Conservation (phyloP, 768 basidiomycete species). For the Naematelia aurantialba region DNA sequence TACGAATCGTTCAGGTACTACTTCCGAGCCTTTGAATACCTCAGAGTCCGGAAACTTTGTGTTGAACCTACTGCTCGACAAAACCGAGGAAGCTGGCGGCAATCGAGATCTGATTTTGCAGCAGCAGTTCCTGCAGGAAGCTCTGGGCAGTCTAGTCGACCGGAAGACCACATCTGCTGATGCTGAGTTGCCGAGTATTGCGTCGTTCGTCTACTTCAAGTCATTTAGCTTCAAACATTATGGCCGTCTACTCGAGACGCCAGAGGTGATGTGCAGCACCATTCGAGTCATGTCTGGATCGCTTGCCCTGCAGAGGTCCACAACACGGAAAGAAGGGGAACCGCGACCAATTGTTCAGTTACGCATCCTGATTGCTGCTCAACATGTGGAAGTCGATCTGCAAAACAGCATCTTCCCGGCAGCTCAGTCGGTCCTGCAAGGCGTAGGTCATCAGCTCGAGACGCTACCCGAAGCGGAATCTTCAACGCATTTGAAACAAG, state of each 20-base stretch:
- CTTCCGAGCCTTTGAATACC: neutral
- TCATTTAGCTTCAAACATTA: conserved; percentile 11
- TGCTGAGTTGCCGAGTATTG: conserved; percentile 3
- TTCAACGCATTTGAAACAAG: neutral
- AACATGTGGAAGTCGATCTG: neutral
- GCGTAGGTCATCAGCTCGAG: neutral
- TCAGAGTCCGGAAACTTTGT: neutral
- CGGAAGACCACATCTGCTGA: neutral
- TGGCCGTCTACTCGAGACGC: conserved; percentile 6
- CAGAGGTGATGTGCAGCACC: neutral
- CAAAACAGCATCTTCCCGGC: conserved; percentile 5
- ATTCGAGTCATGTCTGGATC: neutral
- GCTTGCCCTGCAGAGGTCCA: neutral
- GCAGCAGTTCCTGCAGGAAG: conserved; percentile 26
- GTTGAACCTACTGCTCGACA: neutral
- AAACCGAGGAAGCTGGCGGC: conserved; percentile 13
- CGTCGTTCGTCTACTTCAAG: conserved; percentile 13
- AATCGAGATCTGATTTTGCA: conserved; percentile 25
- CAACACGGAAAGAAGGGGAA: neutral
- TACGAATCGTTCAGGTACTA: conserved; percentile 45
- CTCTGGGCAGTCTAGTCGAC: conserved; percentile 14
- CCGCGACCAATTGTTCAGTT: neutral
- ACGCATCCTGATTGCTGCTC: conserved; percentile 2
- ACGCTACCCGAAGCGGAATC: neutral
- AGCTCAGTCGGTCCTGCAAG: neutral